Evolutionary conservation across 169 alveolate species (phyloP), one percentile per base, ranked within the genome.

Genomic region (Plasmodium vivax): DNA sequence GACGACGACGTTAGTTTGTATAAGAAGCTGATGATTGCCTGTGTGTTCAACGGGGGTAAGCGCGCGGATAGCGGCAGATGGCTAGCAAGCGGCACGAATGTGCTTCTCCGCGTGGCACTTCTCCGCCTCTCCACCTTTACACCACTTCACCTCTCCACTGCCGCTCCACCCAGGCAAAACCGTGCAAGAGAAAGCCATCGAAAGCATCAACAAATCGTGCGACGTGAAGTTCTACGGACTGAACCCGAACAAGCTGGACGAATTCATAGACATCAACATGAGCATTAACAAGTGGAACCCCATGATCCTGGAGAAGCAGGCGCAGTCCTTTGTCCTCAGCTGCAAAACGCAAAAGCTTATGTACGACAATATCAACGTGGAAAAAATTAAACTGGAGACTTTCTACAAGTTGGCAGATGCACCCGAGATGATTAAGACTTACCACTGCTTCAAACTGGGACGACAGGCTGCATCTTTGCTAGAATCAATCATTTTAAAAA

Each of bases 41-140:
- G 93, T 45, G 80, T 87, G 10, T 87, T 87, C 71, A 87, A 87
- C 10, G 93, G 93, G 47, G 93, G 93, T 87, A 87, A 84, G 38
- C 2, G 30, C 8, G 23, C 19, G 5, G 47, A 0, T 36, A 43
- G 38, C 36, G 45, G 5, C 36, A 9, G 0, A 36, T 62, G 9
- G 38, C 12, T 19, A 36, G 1, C 1, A 9, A 7, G n/a, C 0
- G 12, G 0, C 27, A 23, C 27, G 27, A 23, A 23, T 23, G 27
- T 23, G 27, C 27, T 23, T 23, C 27, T 23, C 27, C 27, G 2
- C 3, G 58, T 47, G n/a, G 3, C 54, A 45, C 3, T 47, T 47
- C 5, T 47, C n/a, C 58, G 12, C 36, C 36, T 8, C 36, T 27
- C 81, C 81, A 72, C 34, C 3, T 16, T 3, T 36, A 36, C 19